Evolutionary conservation across 306 rosid species (phyloP), one percentile per base, ranked within the genome.

Genomic region (Vicia faba): DNA sequence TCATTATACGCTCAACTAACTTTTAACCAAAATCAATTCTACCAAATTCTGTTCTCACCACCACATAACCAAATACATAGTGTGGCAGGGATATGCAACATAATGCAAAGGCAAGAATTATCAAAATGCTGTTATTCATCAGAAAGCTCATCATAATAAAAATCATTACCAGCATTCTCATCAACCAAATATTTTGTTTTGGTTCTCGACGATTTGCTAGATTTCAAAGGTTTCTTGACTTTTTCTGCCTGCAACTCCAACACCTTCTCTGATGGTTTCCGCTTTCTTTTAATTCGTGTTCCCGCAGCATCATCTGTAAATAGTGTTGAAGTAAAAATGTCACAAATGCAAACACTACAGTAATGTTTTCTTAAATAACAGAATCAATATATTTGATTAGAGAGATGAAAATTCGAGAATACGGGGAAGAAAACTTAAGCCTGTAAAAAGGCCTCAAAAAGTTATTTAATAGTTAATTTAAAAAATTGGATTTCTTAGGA

Each of bases 201-300:
- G 56, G 74, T 73, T 79, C 78, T 85, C 8, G 78, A 79, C 4
- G 75, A 41, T 73, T 82, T 86, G 76, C 81, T 76, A 41, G 78
- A 59, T 76, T 88, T 88, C 71, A 75, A 79, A 11, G 92, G 88
- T 55, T 78, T 86, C 74, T 76, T 84, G 43, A 73, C 88, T 76
- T 78, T 88, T 78, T 91, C 95, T 4, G 87, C 95, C 82, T 91
- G 97, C 84, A 88, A 78, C 72, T 86, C 97, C 79, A 91, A 71
- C 69, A 87, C 89, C 78, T 88, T 91, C 80, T 91, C 97, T 0
- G 97, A 88, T n/a, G 96, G 96, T 64, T 80, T 91, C 46, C 95
- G 83, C 71, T 81, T 88, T 70, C 97, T 79, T 83, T 84, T 91
- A 75, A 83, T 5, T 33, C 80, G 80, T 3, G 84, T 44, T 50